Percentiles rank a stretch among this genome's conserved stretches.
Conservation (phyloP, 257 asterid genomes). For the Nicotiana paniculata region DNA sequence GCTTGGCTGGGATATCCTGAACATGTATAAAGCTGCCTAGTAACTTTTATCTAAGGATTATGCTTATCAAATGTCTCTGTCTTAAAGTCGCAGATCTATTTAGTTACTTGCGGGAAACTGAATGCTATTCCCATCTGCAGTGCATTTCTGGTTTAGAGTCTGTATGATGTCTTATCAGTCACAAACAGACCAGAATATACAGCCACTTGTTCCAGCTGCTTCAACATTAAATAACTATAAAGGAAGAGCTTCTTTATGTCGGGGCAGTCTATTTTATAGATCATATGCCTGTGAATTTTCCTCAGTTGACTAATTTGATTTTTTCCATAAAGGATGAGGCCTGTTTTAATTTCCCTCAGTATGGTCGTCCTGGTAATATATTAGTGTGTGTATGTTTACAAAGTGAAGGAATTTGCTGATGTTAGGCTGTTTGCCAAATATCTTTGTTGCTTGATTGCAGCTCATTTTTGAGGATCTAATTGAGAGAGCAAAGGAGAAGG, state of each 20-base stretch:
- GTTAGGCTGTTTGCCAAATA: background rate
- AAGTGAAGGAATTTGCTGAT: background rate
- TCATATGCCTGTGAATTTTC: background rate
- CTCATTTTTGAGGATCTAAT: slow-evolving; percentile 78
- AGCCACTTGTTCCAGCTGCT: background rate
- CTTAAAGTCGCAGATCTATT: background rate
- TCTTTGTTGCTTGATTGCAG: slow-evolving; percentile 34
- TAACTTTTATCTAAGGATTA: background rate
- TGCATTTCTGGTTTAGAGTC: background rate
- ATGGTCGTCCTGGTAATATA: background rate
- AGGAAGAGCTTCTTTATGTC: background rate
- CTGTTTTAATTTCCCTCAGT: background rate
- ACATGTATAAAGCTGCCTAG: background rate
- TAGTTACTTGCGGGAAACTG: background rate
- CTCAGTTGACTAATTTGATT: background rate
- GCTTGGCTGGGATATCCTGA: background rate
- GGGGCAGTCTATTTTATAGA: background rate
- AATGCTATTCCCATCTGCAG: background rate
- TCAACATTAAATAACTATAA: background rate
- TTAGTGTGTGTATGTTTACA: background rate
- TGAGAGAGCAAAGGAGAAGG: slow-evolving; percentile 93
- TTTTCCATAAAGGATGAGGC: background rate
- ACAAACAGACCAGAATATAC: background rate
- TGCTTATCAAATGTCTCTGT: background rate
- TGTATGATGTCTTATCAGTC: background rate